Base-by-base conservation (phyloP, 495 filamentous ascomycete genomes). In the Xylaria scruposa region DNA sequence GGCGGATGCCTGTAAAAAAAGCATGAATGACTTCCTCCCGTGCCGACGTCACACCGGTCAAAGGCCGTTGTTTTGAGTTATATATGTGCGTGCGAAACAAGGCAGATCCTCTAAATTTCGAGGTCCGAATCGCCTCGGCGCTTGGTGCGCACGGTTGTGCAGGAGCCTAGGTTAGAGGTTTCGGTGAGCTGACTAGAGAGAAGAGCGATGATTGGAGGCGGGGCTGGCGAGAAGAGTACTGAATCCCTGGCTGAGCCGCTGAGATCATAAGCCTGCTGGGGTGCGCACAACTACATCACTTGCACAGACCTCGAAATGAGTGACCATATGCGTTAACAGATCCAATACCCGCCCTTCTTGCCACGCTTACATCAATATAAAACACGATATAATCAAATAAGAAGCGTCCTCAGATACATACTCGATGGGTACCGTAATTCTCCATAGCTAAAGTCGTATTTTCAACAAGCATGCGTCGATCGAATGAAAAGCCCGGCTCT, bases 111-210 rank as follows among this genome's bases (percentile, higher is more conserved):
- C 44, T n/a, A 66, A 33, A 38, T 60, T 15, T 31, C 58, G 38
- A 60, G 47, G 53, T 51, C 33, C 29, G 38, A 67, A 31, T 67
- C n/a, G 46, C 12, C 15, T n/a, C 29, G 44, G 33, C 44, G 24
- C 36, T 29, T 38, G 40, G 53, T 44, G 36, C 19, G 38, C 26
- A 26, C 33, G 51, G 53, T 21, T 59, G 67, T 47, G 64, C 65
- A 70, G 54, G 51, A 58, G 51, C 17, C 19, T 40, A n/a, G 0
- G 2, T 4, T 40, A 12, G 38, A 70, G 56, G 19, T 42, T 46
- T 70, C 68, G 58, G 68, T 70, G 58, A 70, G 58, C 42, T 40
- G 56, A 53, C 44, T 26, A 40, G 26, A 47, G 56, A 38, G 46
- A n/a, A 63, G 46, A 29, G 44, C 46, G 26, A 31, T 69, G 38